A percentile compares a stretch with the other conserved stretches of the same genome.
phyloP scores from a whole-genome alignment of 2,329 filamentous ascomycete genomes.

The Coniochaeta hoffmannii region DNA sequence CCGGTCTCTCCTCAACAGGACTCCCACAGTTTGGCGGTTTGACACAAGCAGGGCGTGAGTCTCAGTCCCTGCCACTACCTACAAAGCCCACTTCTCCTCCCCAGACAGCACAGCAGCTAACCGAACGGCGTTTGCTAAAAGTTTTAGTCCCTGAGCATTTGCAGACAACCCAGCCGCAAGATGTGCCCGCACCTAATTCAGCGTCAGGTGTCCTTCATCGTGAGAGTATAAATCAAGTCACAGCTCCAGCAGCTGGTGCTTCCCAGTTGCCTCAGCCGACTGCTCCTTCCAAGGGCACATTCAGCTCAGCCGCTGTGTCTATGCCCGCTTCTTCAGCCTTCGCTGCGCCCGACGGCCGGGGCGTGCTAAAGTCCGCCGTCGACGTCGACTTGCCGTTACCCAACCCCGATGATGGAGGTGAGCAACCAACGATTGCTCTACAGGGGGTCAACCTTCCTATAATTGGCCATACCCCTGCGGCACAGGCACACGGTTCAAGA shows the following conservation, averaged over 20 bases:
- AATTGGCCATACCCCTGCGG: background rate
- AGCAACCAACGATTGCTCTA: background rate
- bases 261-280: background rate
- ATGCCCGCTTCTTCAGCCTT: background rate
- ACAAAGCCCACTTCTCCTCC: background rate
- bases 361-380: background rate
- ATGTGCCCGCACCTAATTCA: background rate
- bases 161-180: background rate
- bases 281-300: background rate
- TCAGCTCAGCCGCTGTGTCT: background rate
- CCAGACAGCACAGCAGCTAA: background rate
- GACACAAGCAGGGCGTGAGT: background rate
- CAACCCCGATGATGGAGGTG: background rate
- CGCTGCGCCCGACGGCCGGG: background rate
- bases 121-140: background rate
- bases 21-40: background rate
- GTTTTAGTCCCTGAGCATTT: background rate
- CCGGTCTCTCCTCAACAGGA: background rate
- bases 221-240: background rate
- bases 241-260: background rate
- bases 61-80: background rate
- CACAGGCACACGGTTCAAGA: background rate
- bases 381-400: background rate
- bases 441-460: background rate
- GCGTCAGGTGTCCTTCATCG: background rate